A percentile compares a stretch with the other conserved stretches of the same genome.
These are phyloP conservation scores for Bimuria novae-zelandiae DNA, from an alignment of 2,329 filamentous ascomycete genomes.

Conservation along the genomic window DNA sequence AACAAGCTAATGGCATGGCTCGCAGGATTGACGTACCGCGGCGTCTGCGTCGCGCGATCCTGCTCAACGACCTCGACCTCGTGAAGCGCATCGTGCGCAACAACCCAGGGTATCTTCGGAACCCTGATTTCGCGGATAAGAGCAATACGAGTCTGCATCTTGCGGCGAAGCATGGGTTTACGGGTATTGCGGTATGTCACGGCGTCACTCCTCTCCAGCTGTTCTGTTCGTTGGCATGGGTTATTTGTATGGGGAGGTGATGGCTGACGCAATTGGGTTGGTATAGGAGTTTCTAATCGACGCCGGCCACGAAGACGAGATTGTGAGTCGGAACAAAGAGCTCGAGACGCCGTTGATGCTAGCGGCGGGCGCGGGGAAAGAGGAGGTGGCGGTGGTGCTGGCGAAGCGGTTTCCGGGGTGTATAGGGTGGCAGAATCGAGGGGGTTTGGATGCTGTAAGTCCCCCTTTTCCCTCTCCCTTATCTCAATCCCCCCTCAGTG, in stretches of 20 bases:
- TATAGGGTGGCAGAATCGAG: slow-evolving; percentile 68
- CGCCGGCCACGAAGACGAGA: slow-evolving; percentile 74
- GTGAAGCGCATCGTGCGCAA: slow-evolving; percentile 76
- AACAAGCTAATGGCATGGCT: not conserved
- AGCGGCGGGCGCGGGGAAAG: slow-evolving; percentile 70
- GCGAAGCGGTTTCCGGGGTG: slow-evolving; percentile 65
- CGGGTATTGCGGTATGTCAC: slow-evolving; percentile 62
- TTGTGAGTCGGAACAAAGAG: slow-evolving; percentile 76
- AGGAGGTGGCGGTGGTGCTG: slow-evolving; percentile 74
- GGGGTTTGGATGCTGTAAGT: slow-evolving; percentile 71
- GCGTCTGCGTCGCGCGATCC: slow-evolving; percentile 81
- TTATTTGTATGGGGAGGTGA: too few species aligned
- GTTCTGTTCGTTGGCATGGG: too few species aligned
- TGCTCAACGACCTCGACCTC: slow-evolving; percentile 72
- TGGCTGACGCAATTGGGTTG: too few species aligned
- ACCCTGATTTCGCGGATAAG: slow-evolving; percentile 75
- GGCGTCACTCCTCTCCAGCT: too few species aligned
- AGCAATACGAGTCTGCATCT: slow-evolving; percentile 86
- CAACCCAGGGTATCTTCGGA: slow-evolving; percentile 73
- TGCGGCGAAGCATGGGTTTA: slow-evolving; percentile 73
- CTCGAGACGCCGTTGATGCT: slow-evolving; percentile 83
- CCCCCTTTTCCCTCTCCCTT: too few species aligned
- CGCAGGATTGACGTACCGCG: slow-evolving; percentile 76
- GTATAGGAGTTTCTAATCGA: slow-evolving; percentile 69
- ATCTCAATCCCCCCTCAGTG: too few species aligned